Evolutionary conservation across 371 early-diverging fungal species (phyloP).

Genomic region (Basidiobolus meristosporus): DNA sequence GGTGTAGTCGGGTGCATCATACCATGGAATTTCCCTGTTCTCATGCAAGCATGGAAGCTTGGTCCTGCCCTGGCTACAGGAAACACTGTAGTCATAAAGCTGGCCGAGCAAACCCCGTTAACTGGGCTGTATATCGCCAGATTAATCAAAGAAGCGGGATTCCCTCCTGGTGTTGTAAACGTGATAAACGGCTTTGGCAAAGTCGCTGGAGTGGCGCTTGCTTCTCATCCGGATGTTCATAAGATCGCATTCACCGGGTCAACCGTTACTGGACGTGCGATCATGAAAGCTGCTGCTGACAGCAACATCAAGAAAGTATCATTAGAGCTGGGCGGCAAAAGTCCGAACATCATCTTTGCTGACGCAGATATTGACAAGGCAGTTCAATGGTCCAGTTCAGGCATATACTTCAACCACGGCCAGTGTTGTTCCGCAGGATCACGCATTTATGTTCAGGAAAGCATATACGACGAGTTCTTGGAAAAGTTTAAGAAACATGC

Average conservation of each 20-base stretch:
- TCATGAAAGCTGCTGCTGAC: conserved; percentile 37
- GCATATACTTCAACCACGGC: conserved; percentile 70
- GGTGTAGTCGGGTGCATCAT: conserved; percentile 69
- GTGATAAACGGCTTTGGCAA: conserved; percentile 10
- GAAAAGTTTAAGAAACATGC: conserved; percentile 24
- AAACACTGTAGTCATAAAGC: conserved; percentile 63
- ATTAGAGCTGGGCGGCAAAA: conserved; percentile 75
- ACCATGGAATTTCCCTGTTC: conserved; percentile 69
- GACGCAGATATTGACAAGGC: conserved; percentile 56
- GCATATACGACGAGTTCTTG: conserved; percentile 50
- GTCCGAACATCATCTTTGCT: conserved; percentile 62
- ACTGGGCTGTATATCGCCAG: conserved; percentile 49
- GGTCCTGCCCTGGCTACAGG: conserved; percentile 66
- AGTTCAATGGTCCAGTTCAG: conserved; percentile 57
- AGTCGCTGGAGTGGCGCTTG: conserved; percentile 30
- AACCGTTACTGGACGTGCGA: conserved; percentile 41
- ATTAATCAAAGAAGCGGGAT: conserved; percentile 42
- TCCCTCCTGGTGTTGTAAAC: conserved; percentile 51
- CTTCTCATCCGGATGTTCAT: conserved; percentile 33
- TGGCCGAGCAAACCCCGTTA: conserved; percentile 64
- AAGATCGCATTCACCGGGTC: conserved; percentile 73
- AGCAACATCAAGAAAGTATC: conserved; percentile 47
- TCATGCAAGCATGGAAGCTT: conserved; percentile 66
- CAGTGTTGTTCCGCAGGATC: conserved; percentile 73
- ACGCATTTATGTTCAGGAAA: conserved; percentile 64